These are phyloP conservation scores for Fraxinus dipetala DNA, from an alignment of 305 asterid genomes.

Conservation along the genomic window DNA sequence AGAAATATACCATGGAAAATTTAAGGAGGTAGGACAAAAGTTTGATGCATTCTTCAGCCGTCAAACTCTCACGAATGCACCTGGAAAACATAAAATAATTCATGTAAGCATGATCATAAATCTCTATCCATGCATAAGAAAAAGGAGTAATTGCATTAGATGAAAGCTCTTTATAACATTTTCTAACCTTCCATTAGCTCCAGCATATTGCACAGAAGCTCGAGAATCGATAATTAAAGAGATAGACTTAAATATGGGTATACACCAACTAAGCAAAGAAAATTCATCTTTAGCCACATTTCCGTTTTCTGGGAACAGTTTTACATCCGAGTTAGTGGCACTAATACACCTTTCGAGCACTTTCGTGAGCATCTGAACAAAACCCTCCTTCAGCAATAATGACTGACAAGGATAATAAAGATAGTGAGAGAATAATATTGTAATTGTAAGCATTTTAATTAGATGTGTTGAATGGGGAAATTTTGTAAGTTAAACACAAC, in stretches of 20 bases:
- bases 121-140: constrained; percentile 15
- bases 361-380: constrained; percentile 53
- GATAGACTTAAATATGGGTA: constrained; percentile 64
- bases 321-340: constrained; percentile 45
- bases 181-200: constrained; percentile 54
- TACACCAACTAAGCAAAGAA: constrained; percentile 58
- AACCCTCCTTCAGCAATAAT: constrained; percentile 65
- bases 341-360: constrained; percentile 66
- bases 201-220: constrained; percentile 43
- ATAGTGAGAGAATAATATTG: constrained; percentile 27
- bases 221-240: constrained; percentile 52
- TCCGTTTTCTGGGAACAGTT: constrained; percentile 43
- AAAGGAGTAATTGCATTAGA: constrained; percentile 17
- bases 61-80: constrained; percentile 41
- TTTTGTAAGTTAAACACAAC: constrained; percentile 34
- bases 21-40: constrained; percentile 54
- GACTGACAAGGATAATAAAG: constrained; percentile 42
- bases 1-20: constrained; percentile 48
- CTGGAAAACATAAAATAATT: constrained; percentile 40
- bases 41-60: constrained; percentile 55
- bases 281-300: constrained; percentile 34
- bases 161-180: constrained; percentile 11
- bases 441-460: constrained; percentile 10
- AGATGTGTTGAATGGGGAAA: constrained; percentile 9
- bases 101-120: constrained; percentile 15